Conservation (phyloP, 2,329 filamentous ascomycete genomes). For the Ceratocystis destructans region DNA sequence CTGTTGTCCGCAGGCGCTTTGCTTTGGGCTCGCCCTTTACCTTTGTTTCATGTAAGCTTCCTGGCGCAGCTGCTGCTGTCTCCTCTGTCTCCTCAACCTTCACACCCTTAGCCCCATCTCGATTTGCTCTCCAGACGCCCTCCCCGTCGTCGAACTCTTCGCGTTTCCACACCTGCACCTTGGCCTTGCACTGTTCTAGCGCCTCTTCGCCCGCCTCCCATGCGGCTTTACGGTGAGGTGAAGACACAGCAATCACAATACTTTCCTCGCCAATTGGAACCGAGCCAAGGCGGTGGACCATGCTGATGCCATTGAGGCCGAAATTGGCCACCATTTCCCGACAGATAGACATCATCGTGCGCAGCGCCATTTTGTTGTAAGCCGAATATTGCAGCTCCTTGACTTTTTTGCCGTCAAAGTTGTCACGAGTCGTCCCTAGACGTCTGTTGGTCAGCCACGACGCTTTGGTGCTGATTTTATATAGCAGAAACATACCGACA, state of each 20-base stretch:
- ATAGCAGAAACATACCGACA: conserved; percentile 39
- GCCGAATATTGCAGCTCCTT: conserved; percentile 62
- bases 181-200: conserved; percentile 70
- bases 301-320: conserved; percentile 55
- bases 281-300: conserved; percentile 70
- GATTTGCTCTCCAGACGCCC: conserved; percentile 77
- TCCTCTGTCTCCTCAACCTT: conserved; percentile 27
- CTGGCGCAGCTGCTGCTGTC: neutral
- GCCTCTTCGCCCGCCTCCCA: conserved; percentile 85
- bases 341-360: conserved; percentile 53
- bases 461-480: conserved; percentile 18
- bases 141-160: conserved; percentile 73
- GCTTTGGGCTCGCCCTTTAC: neutral
- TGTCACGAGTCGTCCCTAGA: conserved; percentile 62
- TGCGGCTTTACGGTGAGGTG: conserved; percentile 68
- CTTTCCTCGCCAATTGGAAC: conserved; percentile 90
- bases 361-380: conserved; percentile 56
- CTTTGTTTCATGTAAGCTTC: too few relatives aligned
- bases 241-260: conserved; percentile 75
- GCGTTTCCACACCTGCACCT: conserved; percentile 88
- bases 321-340: conserved; percentile 45
- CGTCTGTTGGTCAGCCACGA: neutral
- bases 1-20: neutral
- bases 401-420: conserved; percentile 57
- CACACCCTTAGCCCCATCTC: conserved; percentile 52